Conservation (phyloP, 2,329 filamentous ascomycete genomes). For the Pyrenophora teres region DNA sequence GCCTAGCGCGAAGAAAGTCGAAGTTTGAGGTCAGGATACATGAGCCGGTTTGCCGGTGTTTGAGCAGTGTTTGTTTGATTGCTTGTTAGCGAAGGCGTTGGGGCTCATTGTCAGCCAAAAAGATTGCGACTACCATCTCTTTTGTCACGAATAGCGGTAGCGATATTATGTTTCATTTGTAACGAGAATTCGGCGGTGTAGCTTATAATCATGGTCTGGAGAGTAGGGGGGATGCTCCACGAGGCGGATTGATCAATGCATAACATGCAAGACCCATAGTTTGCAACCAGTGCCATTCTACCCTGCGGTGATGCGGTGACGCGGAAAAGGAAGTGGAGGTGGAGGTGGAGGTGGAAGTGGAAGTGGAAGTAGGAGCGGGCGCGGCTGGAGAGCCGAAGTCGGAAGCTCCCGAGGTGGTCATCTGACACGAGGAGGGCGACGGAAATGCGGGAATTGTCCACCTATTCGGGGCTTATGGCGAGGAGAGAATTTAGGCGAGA, state of each 20-base stretch:
- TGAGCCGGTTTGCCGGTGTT: conserved; percentile 4
- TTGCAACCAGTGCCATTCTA: not conserved
- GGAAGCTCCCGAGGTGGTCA: not conserved
- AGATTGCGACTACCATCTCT: conserved; percentile 12
- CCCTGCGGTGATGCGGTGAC: not conserved
- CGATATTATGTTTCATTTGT: not conserved
- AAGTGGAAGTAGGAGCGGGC: not conserved
- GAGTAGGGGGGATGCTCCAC: not conserved
- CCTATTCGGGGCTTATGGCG: not conserved
- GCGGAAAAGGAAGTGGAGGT: not conserved
- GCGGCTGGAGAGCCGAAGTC: conserved; percentile 10
- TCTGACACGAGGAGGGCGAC: not conserved
- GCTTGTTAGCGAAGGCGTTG: conserved; percentile 28
- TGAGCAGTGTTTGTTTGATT: conserved; percentile 8
- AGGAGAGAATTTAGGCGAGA: not conserved
- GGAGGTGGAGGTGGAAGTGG: not conserved
- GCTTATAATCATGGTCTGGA: conserved; percentile 3
- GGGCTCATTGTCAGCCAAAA: conserved; percentile 5
- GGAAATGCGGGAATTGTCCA: not conserved
- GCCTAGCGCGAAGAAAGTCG: not conserved
- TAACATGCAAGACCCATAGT: not conserved
- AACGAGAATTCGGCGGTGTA: conserved; percentile 4
- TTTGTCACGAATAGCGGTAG: conserved; percentile 16
- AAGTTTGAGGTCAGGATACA: not conserved
- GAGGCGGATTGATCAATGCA: conserved; percentile 1